Evolutionary conservation across 2,329 filamentous ascomycete species (phyloP), one percentile per base, ranked within the genome.

Genomic region (Fusarium continuum): DNA sequence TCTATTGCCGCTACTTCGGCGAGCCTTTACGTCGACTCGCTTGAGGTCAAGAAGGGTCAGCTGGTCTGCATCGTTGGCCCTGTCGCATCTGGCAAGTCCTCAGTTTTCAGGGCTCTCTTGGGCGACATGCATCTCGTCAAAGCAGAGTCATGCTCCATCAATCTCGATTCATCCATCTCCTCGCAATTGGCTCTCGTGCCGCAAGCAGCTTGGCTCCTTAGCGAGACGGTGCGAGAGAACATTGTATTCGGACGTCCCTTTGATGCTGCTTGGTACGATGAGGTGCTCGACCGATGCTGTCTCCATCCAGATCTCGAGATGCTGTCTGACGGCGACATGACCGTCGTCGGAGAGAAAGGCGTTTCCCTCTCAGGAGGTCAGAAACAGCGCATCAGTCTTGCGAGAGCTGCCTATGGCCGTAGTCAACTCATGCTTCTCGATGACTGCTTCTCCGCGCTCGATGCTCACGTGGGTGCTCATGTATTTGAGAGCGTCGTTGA

Each of bases 311-410:
- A 63, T 6, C 29, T 64, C 25, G 50, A 64, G 2, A 44, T 22
- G 3, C 19, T 63, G 0, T 41, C 59, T 1, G 59, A 63, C 2
- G 53, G 59, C 0, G 59, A 63, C 2, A 64, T 63, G 59, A 63
- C 59, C 0, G 59, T 63, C 2, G 59, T 63, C 1, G 59, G 59
- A 0, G 59, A 63, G n/a, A 63, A 59, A 11, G 59, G 59, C 0
- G 59, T 63, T 14, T 63, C 59, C 0, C n/a, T 63, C 0, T 63
- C 59, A 2, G 59, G 59, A 4, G 59, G 59, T 0, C 59, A 63
- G 14, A 63, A 63, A 13, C 59, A 63, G 4, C 59, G 59, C 1
- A 51, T 63, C 4, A 63, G 59, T 40, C 59, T 63, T 14, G 59
- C 59, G 0, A 59, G 59, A 3, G 59, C 59, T 5, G 54, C 64